These are phyloP conservation scores for Leptographium lundbergii DNA, from an alignment of 2,329 filamentous ascomycete species.

Conservation along the genomic window DNA sequence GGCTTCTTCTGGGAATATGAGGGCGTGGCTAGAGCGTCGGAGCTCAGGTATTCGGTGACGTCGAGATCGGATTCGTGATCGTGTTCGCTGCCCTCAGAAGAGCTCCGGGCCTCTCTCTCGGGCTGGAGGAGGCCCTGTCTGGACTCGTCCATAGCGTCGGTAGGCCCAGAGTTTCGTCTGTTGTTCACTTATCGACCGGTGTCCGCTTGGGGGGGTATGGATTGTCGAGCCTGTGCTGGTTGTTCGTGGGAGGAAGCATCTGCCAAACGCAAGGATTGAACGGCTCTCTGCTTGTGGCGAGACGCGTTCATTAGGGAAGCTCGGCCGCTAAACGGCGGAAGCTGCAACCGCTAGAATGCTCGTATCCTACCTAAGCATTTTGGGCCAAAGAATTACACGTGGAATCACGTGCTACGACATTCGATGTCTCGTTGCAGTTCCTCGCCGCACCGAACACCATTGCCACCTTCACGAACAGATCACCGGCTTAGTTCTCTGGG, in stretches of 20 bases:
- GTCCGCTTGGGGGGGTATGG: background rate
- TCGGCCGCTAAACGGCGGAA: background rate
- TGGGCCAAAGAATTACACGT: too few species aligned
- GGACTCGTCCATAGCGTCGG: background rate
- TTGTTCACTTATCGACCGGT: background rate
- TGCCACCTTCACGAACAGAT: too few species aligned
- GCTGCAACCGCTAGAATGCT: background rate
- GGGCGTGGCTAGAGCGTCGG: slow-evolving; percentile 8
- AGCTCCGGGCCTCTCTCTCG: background rate
- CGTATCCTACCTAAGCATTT: background rate
- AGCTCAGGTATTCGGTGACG: slow-evolving; percentile 18
- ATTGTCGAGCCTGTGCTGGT: background rate
- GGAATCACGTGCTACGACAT: too few species aligned
- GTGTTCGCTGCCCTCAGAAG: slow-evolving; percentile 9
- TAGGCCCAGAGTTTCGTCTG: background rate
- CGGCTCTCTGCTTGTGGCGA: background rate
- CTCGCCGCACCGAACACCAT: background rate
- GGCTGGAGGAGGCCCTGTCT: background rate
- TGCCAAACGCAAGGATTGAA: background rate
- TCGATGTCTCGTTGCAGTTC: too few species aligned
- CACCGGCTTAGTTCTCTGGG: too few species aligned
- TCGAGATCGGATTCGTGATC: slow-evolving; percentile 19
- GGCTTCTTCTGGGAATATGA: slow-evolving; percentile 2
- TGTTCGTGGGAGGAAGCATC: background rate
- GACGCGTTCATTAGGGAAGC: background rate